Evolutionary conservation across 2,329 filamentous ascomycete species (phyloP).

Genomic region (Shiraia sp.): DNA sequence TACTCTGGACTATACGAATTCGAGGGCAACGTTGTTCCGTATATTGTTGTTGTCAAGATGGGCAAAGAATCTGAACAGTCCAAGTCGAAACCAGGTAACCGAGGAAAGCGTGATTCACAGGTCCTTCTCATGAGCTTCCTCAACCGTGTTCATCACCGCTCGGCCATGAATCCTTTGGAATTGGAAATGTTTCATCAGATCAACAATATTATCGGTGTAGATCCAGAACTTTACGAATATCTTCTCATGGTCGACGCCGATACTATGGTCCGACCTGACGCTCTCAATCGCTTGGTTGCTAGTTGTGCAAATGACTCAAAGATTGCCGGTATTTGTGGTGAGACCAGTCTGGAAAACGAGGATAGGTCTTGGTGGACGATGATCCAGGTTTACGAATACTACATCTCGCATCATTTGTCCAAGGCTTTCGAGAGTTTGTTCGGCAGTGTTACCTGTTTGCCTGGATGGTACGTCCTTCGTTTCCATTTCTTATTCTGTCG

Average conservation of each 20-base stretch:
- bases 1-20: conserved; percentile 98
- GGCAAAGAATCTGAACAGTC: conserved; percentile 93
- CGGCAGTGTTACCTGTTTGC: conserved; percentile 96
- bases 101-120: conserved; percentile 97
- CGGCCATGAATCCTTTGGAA: conserved; percentile 93
- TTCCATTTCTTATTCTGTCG: conserved; percentile 4
- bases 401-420: conserved; percentile 93
- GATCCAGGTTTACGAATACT: conserved; percentile 99
- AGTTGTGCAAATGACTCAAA: conserved; percentile 92
- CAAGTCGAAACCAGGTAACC: conserved; percentile 93
- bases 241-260: conserved; percentile 97
- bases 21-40: conserved; percentile 96
- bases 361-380: conserved; percentile 98
- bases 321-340: conserved; percentile 96
- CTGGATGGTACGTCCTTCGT: conserved; percentile 79
- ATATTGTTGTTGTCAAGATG: conserved; percentile 93
- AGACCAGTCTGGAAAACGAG: conserved; percentile 94
- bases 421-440: conserved; percentile 99
- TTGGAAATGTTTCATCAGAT: conserved; percentile 99
- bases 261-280: conserved; percentile 90
- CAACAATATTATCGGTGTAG: conserved; percentile 98
- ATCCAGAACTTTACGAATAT: conserved; percentile 96
- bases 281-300: conserved; percentile 87
- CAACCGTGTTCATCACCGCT: conserved; percentile 92
- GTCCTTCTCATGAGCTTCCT: conserved; percentile 96